phyloP scores from a whole-genome alignment of 352 stramenopile genomes.

The Phytophthora pini region DNA sequence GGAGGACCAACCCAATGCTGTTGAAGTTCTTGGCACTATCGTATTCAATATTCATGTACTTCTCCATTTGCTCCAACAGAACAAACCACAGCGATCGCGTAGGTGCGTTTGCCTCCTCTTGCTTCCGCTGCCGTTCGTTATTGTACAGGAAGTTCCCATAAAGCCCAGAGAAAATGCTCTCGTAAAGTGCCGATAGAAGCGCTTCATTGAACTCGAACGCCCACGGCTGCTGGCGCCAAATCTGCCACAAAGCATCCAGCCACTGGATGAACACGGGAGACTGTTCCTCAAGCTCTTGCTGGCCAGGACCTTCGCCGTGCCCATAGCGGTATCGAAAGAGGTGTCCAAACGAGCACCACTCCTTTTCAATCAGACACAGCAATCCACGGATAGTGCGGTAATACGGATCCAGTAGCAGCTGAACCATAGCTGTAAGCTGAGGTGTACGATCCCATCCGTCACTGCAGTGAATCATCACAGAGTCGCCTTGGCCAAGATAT shows the following conservation, averaged over 20 bases:
- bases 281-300: conserved; percentile 96
- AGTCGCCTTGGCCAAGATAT: conserved; percentile 93
- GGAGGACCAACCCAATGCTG: conserved; percentile 80
- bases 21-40: conserved; percentile 87
- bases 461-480: conserved; percentile 98
- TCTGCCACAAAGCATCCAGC: conserved; percentile 98
- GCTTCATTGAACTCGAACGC: conserved; percentile 98
- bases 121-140: conserved; percentile 87
- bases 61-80: conserved; percentile 65
- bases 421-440: conserved; percentile 95
- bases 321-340: conserved; percentile 97
- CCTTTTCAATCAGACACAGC: conserved; percentile 97
- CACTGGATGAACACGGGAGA: conserved; percentile 99
- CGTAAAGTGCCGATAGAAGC: conserved; percentile 93
- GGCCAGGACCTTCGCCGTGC: conserved; percentile 93
- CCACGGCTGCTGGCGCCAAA: conserved; percentile 96
- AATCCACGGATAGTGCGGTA: conserved; percentile 97
- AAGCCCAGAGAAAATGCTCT: conserved; percentile 96
- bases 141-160: conserved; percentile 99
- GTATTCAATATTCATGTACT: conserved; percentile 86
- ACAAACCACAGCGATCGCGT: conserved; percentile 80
- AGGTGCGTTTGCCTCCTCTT: conserved; percentile 62
- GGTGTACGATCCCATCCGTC: conserved; percentile 99
- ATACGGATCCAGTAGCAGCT: conserved; percentile 98
- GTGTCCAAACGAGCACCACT: conserved; percentile 99